Evolutionary conservation across 768 basidiomycete species (phyloP).

Genomic region (Lyophyllum semitale): DNA sequence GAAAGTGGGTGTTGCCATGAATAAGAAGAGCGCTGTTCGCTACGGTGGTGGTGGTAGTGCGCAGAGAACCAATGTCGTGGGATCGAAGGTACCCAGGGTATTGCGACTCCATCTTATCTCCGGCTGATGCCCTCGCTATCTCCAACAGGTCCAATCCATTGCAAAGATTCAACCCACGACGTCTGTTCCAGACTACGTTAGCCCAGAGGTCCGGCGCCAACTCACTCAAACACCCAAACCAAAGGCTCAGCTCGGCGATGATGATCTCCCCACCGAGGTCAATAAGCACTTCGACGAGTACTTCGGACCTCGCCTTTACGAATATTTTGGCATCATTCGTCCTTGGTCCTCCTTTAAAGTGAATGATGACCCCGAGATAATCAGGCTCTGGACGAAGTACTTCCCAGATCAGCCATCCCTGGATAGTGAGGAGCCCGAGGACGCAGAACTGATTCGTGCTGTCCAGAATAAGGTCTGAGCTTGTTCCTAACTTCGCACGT

Average conservation of each 20-base stretch:
- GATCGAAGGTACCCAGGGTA: not conserved
- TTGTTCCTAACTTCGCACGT: not conserved
- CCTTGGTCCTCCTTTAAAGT: not conserved
- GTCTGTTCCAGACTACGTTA: not conserved
- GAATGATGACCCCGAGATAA: not conserved
- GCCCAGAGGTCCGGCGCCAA: not conserved
- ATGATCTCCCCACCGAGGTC: not conserved
- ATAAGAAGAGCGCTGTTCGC: not conserved
- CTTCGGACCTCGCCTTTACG: not conserved
- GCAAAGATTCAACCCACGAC: not conserved
- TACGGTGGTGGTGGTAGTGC: not conserved
- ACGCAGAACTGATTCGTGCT: not conserved
- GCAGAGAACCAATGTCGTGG: not conserved
- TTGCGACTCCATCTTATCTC: not conserved
- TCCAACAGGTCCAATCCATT: not conserved
- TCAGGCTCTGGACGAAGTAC: not conserved
- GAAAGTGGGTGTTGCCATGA: not conserved
- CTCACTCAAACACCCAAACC: not conserved
- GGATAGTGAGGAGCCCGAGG: not conserved
- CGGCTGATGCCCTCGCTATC: not conserved
- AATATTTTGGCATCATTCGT: not conserved
- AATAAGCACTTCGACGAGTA: not conserved
- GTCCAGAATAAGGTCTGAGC: not conserved
- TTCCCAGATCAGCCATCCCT: not conserved
- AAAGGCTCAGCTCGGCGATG: not conserved